Base-by-base conservation (phyloP, 2,329 filamentous ascomycete genomes). In the Beauveria medogensis region DNA sequence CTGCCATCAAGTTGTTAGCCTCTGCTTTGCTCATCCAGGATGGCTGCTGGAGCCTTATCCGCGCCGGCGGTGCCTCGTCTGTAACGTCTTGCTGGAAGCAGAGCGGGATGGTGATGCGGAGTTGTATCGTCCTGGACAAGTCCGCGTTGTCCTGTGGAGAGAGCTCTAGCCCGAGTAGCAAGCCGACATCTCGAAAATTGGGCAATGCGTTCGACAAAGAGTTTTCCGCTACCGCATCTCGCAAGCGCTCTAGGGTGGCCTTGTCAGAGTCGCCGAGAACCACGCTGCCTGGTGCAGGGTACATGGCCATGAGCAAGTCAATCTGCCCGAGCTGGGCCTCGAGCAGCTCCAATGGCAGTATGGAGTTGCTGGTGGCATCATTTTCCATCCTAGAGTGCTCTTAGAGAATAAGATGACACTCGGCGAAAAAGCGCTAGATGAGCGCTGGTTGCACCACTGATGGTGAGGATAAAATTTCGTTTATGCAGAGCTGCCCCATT, bases 231-330 rank as follows among this genome's bases (percentile, higher is more conserved):
- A 59, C 6, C 28, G 41, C 30, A 12, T 59, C 54, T 22, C 66
- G 64, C 5, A 72, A 24, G 3, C 3, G 30, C 8, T 68, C 65
- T 14, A 71, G 30, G 5, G 66, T 12, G 0, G 55, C 34, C 1
- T 28, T 60, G 1, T 66, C 69, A 8, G 57, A n/a, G 4, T 67
- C 61, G 24, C 70, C 69, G 4, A 75, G 64, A 0, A 62, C 56
- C 1, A 75, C 66, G 5, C 70, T 71, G n/a, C 72, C 69, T 14
- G 77, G 72, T 0, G 68, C 65, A 1, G 75, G 73, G 62, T 80
- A 83, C 80, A 83, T 83, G 10, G 80, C 79, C 64, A 73, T 69
- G 3, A 83, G 68, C n/a, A 83, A 76, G 55, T 82, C 80, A 40
- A 82, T 72, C 59, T 77, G 78, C 1, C 74, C 76, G 12, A 82